These are phyloP conservation scores for Cymbidium sinense DNA, from an alignment of 106 monocot genomes.

Conservation along the genomic window DNA sequence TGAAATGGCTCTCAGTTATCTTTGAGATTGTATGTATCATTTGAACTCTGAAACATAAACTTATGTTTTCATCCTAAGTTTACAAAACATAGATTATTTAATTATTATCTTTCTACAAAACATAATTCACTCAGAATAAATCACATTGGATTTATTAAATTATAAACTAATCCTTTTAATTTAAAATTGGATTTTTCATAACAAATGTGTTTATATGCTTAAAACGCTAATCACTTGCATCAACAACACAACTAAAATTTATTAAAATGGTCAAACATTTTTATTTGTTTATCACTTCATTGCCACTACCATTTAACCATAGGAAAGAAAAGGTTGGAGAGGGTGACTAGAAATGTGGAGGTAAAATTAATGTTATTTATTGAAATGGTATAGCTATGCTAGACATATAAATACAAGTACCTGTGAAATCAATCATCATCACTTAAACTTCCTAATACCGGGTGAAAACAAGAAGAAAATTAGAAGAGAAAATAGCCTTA, in stretches of 20 bases:
- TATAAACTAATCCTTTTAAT: background rate
- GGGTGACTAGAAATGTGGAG: too few species aligned
- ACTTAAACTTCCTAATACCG: too few species aligned
- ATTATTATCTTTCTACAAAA: background rate
- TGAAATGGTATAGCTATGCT: too few species aligned
- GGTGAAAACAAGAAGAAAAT: too few species aligned
- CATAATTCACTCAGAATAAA: background rate
- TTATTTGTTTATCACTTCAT: background rate
- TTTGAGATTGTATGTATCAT: background rate
- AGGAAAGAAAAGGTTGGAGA: background rate
- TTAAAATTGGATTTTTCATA: background rate
- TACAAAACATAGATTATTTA: background rate
- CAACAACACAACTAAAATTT: background rate
- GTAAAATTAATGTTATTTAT: too few species aligned
- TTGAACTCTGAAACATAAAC: background rate
- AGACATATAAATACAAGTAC: too few species aligned
- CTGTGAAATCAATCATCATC: too few species aligned
- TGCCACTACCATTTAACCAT: background rate
- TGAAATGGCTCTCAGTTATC: background rate
- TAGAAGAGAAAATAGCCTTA: background rate
- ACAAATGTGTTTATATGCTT: background rate
- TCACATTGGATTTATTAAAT: background rate
- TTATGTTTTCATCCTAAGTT: background rate
- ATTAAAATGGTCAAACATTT: background rate
- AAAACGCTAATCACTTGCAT: background rate